phyloP scores from a whole-genome alignment of 2,329 filamentous ascomycete species.

The Diaporthe nobilis region DNA sequence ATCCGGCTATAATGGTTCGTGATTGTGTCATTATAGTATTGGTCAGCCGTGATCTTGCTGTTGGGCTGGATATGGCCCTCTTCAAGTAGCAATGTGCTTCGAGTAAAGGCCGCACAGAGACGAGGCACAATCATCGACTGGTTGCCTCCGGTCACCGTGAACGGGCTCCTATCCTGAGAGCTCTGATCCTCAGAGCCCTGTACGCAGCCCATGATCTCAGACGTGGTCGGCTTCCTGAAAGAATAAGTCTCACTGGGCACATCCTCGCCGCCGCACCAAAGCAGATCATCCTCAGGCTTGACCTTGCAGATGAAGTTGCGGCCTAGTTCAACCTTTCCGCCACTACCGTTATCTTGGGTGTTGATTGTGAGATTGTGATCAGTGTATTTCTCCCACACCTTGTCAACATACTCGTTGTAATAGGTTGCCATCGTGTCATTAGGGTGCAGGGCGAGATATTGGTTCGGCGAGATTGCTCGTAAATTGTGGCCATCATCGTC shows the following conservation, averaged over 20 bases:
- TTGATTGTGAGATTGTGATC: constrained; percentile 5
- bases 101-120: constrained; percentile 28
- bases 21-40: background rate
- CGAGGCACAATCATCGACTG: constrained; percentile 30
- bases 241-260: background rate
- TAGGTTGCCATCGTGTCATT: constrained; percentile 15
- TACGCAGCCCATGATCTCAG: constrained; percentile 34
- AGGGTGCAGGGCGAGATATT: constrained; percentile 28
- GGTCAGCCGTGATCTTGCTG: constrained; percentile 6
- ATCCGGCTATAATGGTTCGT: constrained; percentile 34
- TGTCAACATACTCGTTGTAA: constrained; percentile 21
- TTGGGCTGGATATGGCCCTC: constrained; percentile 27
- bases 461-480: constrained; percentile 31
- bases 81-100: constrained; percentile 12
- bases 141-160: background rate
- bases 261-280: background rate
- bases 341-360: constrained; percentile 14
- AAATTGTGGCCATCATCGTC: background rate
- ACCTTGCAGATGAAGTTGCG: constrained; percentile 7
- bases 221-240: constrained; percentile 29
- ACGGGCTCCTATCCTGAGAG: background rate
- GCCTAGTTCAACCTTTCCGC: background rate
- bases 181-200: background rate
- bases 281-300: background rate
- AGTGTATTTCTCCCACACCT: constrained; percentile 9